These are phyloP conservation scores for Soucietia sequanensis DNA, from an alignment of 805 yeast genomes.

Conservation along the genomic window DNA sequence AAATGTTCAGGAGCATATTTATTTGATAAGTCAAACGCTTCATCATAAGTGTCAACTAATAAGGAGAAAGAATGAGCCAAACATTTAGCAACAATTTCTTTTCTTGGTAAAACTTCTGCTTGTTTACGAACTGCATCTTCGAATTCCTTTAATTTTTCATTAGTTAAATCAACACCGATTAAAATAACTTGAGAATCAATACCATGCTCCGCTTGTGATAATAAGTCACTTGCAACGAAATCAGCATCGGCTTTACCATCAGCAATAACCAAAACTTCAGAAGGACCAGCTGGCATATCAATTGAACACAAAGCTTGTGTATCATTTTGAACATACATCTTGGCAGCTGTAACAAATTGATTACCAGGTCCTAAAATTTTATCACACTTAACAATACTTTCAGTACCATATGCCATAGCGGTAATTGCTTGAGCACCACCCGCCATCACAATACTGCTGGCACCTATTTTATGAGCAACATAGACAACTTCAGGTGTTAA, in stretches of 20 bases:
- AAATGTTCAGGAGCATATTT: conserved; percentile 97
- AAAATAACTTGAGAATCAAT: conserved; percentile 95
- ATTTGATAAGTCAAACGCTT: conserved; percentile 86
- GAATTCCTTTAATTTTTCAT: conserved; percentile 59
- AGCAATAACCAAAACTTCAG: conserved; percentile 95
- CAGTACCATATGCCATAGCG: conserved; percentile 98
- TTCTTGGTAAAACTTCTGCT: conserved; percentile 83
- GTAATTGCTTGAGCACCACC: conserved; percentile 99
- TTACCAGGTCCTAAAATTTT: conserved; percentile 98
- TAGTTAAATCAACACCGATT: conserved; percentile 72
- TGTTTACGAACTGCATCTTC: conserved; percentile 84
- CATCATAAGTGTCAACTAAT: conserved; percentile 62
- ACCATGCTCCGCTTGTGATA: conserved; percentile 99
- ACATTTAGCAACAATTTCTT: conserved; percentile 88
- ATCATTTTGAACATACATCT: conserved; percentile 95
- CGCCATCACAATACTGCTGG: conserved; percentile 84
- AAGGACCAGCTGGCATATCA: conserved; percentile 99
- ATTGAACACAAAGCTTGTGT: conserved; percentile 92
- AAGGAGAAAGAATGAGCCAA: conserved; percentile 88
- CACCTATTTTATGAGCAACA: conserved; percentile 95
- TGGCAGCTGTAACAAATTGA: conserved; percentile 98
- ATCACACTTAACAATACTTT: conserved; percentile 87
- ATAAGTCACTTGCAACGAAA: conserved; percentile 93
- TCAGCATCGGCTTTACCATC: conserved; percentile 88
- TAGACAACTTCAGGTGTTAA: conserved; percentile 96